Base-by-base conservation (phyloP, 768 basidiomycete genomes). In the Lentinula edodes region DNA sequence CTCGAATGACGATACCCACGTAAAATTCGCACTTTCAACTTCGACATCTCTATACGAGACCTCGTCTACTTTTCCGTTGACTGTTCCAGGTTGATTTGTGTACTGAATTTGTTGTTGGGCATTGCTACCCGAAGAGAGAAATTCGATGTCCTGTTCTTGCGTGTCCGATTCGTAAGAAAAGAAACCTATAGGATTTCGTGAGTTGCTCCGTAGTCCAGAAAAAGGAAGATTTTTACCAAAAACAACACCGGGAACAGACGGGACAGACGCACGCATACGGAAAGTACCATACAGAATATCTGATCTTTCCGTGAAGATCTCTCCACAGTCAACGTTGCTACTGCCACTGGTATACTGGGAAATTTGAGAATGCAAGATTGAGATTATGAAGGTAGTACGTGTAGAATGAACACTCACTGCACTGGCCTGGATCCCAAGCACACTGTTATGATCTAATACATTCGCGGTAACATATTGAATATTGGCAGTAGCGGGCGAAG, bases 101-200 rank as follows among this genome's bases (percentile, higher is more conserved):
- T 66, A 66, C 10, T 66, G 41, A 3, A 66, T 12, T 5, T 62
- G 65, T 23, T 66, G 63, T 20, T 60, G 62, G 34, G 61, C 61
- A 51, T 64, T 52, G 2, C 46, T 1, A 56, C 64, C 63, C 3
- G 63, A 62, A 4, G 63, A 64, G 13, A 66, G 43, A 16, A 66
- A 66, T 53, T 66, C 65, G 23, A 66, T 66, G 23, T 66, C 65
- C 34, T 66, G 65, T 52, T 66, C 65, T 55, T 66, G 63, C 2
- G 61, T 61, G 16, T 66, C 63, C 38, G 5, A 54, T 28, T 56
- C 52, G 39, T 62, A 66, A 8, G 65, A 62, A 59, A 64, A 66
- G 18, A 66, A 66, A 7, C 65, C 65, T 66, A 16, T 13, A 42
- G 50, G 5, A 28, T 4, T 36, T 36, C 10, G 38, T 39, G 1